These are phyloP conservation scores for Ophiocordyceps polyrhachis-furcata DNA, from an alignment of 2,329 filamentous ascomycete genomes.

Conservation along the genomic window DNA sequence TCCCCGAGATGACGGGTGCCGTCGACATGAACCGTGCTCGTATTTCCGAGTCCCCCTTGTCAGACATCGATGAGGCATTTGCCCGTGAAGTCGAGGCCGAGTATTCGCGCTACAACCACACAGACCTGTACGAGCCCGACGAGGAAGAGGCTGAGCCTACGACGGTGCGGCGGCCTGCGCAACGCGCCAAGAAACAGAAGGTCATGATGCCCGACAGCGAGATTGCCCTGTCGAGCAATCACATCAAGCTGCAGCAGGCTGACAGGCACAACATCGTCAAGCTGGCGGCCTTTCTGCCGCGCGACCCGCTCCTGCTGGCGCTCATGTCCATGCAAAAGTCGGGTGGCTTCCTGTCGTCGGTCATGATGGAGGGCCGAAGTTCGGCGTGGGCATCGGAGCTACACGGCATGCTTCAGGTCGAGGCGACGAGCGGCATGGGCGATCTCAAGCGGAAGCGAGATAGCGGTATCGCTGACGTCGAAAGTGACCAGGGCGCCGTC, in stretches of 20 bases:
- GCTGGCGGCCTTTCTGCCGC: slow-evolving; percentile 63
- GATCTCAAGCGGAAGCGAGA: slow-evolving; percentile 91
- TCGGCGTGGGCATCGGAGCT: slow-evolving; percentile 82
- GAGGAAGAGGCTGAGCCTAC: slow-evolving; percentile 34
- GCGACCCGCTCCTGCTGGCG: slow-evolving; percentile 70
- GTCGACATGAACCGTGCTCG: slow-evolving; percentile 34
- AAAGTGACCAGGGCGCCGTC: slow-evolving; percentile 41
- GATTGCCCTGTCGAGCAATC: slow-evolving; percentile 55
- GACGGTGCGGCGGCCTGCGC: slow-evolving; percentile 47
- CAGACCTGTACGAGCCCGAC: slow-evolving; percentile 42
- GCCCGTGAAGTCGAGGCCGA: slow-evolving; percentile 41
- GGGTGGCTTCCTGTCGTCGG: slow-evolving; percentile 73
- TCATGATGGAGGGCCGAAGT: slow-evolving; percentile 65
- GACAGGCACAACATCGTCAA: slow-evolving; percentile 77
- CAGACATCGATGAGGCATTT: slow-evolving; percentile 47
- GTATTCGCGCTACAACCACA: slow-evolving; percentile 31
- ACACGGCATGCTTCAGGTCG: slow-evolving; percentile 76
- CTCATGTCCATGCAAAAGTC: slow-evolving; percentile 84
- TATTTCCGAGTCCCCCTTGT: slow-evolving; percentile 52
- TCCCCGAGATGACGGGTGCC: slow-evolving; percentile 26
- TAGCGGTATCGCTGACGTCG: slow-evolving; percentile 66
- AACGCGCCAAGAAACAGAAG: slow-evolving; percentile 59
- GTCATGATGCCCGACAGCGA: slow-evolving; percentile 65
- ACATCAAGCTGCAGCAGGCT: slow-evolving; percentile 73
- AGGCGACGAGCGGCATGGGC: slow-evolving; percentile 54